phyloP scores from a whole-genome alignment of 768 basidiomycete genomes.

The Cytidiella melzeri region DNA sequence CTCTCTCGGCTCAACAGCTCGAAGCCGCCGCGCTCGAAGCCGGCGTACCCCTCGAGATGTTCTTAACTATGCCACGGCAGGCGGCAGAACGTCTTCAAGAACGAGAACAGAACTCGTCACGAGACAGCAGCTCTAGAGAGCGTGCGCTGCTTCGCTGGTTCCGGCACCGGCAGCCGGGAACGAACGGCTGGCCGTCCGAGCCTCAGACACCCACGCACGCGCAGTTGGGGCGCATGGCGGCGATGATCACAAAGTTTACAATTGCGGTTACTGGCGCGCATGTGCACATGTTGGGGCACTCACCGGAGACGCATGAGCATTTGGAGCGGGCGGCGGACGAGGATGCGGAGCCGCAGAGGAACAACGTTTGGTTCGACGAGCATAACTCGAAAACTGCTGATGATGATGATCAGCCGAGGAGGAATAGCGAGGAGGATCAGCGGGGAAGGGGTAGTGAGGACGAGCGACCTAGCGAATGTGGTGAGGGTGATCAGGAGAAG shows the following conservation, averaged over 20 bases:
- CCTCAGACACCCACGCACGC: slow-evolving; percentile 42
- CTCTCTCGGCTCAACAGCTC: slow-evolving; percentile 46
- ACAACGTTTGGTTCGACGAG: slow-evolving; percentile 4
- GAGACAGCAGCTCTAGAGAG: background rate
- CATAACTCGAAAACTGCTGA: background rate
- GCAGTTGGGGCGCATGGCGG: slow-evolving; percentile 53
- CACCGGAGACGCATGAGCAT: slow-evolving; percentile 1
- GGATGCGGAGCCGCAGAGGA: background rate
- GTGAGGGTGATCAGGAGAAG: background rate
- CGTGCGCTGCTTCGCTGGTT: slow-evolving; percentile 9
- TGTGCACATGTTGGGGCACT: slow-evolving; percentile 13
- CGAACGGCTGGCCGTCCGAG: slow-evolving; percentile 17
- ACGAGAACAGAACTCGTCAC: background rate
- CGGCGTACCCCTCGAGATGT: slow-evolving; percentile 48
- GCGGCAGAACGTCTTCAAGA: background rate
- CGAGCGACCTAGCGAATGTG: background rate
- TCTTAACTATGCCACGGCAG: slow-evolving; percentile 23
- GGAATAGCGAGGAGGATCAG: background rate
- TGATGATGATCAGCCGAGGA: background rate
- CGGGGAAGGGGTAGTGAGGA: background rate
- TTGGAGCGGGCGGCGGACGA: slow-evolving; percentile 5
- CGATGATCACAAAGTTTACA: slow-evolving; percentile 47
- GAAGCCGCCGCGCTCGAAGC: slow-evolving; percentile 64
- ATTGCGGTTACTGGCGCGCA: slow-evolving; percentile 31
- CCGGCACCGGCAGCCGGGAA: slow-evolving; percentile 5